phyloP scores from a whole-genome alignment of 805 yeast genomes.

The Candida xiaguanensis region DNA sequence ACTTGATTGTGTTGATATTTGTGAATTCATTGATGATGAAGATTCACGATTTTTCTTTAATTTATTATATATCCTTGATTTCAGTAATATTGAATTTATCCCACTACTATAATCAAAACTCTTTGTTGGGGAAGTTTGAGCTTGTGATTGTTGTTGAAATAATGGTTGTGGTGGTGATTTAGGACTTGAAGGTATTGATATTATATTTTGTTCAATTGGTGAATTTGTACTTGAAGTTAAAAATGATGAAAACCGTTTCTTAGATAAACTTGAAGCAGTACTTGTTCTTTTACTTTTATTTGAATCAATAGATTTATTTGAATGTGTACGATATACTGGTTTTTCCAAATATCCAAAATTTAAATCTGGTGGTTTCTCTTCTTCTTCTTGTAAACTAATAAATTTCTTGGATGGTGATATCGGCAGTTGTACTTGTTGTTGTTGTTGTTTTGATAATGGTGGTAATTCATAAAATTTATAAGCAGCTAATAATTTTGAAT shows the following conservation, averaged over 20 bases:
- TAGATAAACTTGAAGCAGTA: conserved; percentile 1
- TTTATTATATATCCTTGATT: conserved; percentile 33
- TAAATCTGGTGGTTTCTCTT: conserved; percentile 3
- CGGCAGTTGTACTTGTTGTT: background rate
- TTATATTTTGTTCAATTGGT: background rate
- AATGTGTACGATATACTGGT: conserved; percentile 5
- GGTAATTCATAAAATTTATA: conserved; percentile 28
- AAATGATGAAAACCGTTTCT: conserved; percentile 4
- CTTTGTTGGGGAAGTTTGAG: background rate
- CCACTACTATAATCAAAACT: conserved; percentile 1
- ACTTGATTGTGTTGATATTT: conserved; percentile 11
- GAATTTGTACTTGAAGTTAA: background rate
- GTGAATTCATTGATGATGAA: conserved; percentile 24
- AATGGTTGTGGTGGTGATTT: conserved; percentile 5
- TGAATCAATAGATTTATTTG: conserved; percentile 7
- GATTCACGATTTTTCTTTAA: conserved; percentile 36
- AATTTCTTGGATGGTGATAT: background rate
- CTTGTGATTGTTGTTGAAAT: background rate
- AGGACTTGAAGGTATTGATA: conserved; percentile 3
- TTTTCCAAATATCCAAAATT: background rate
- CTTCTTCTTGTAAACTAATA: conserved; percentile 9
- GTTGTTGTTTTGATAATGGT: background rate
- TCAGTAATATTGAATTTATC: conserved; percentile 18
- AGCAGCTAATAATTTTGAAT: conserved; percentile 30
- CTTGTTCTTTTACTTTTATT: conserved; percentile 1